Percentiles rank a stretch among this genome's conserved stretches.
phyloP scores from a whole-genome alignment of 208 protist genomes.

The Crithidia thermophila region DNA sequence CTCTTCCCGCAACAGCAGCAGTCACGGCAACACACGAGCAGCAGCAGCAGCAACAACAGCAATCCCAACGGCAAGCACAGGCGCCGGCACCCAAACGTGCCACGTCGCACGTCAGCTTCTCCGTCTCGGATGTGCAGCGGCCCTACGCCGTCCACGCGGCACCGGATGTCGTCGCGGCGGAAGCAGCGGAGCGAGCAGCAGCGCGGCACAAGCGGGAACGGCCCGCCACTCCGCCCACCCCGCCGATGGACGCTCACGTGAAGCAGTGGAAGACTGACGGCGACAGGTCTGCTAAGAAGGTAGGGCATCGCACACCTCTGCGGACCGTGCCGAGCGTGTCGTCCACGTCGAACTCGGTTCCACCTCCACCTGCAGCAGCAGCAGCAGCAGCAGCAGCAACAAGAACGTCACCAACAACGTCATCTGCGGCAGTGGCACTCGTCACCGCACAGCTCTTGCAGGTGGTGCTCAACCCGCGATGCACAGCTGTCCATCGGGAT shows the following conservation, averaged over 20 bases:
- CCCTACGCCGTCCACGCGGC: conserved; percentile 3
- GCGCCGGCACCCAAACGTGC: not conserved
- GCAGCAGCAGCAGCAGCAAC: not conserved
- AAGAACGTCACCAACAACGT: not conserved
- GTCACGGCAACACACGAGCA: not conserved
- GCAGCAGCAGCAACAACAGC: conserved; percentile 4
- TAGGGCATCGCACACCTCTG: too few relatives aligned
- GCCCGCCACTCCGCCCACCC: not conserved
- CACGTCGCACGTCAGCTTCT: conserved; percentile 26
- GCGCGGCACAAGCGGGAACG: not conserved
- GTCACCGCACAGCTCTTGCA: conserved; percentile 7
- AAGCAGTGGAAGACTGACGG: too few relatives aligned
- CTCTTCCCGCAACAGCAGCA: not conserved
- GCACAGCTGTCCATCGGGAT: too few relatives aligned
- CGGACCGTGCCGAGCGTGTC: too few relatives aligned
- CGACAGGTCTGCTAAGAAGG: too few relatives aligned
- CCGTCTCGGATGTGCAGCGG: conserved; percentile 8
- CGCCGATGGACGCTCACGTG: not conserved
- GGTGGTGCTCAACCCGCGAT: not conserved
- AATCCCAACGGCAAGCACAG: not conserved
- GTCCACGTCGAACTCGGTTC: too few relatives aligned
- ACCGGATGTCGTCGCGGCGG: not conserved
- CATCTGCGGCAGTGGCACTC: not conserved
- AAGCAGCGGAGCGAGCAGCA: not conserved
- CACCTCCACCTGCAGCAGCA: too few relatives aligned